Evolutionary conservation across 1,139 yeast species (phyloP).

Genomic region (Candida tropicalis): DNA sequence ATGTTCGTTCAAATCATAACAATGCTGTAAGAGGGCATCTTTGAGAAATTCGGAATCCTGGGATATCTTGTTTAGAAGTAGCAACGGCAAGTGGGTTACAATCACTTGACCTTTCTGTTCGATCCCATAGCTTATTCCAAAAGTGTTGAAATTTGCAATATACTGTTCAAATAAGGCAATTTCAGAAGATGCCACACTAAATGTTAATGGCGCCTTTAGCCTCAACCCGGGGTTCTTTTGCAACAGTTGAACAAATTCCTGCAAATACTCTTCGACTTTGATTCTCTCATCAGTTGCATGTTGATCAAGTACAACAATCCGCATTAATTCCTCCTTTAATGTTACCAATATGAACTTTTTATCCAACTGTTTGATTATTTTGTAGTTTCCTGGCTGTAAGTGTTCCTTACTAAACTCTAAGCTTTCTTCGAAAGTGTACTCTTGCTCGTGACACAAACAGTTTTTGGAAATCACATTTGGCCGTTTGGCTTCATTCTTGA

Average conservation of each 20-base stretch:
- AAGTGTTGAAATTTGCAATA: constrained; percentile 26
- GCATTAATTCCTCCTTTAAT: constrained; percentile 19
- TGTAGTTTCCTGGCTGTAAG: constrained; percentile 14
- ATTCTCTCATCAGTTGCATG: constrained; percentile 82
- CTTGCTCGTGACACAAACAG: constrained; percentile 6
- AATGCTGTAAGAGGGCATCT: constrained; percentile 41
- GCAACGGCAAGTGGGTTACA: constrained; percentile 43
- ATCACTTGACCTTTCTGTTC: constrained; percentile 9
- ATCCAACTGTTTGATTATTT: constrained; percentile 55
- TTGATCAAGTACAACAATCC: constrained; percentile 59
- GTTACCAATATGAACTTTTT: constrained; percentile 56
- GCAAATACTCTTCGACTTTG: constrained; percentile 50
- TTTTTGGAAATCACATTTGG: not conserved
- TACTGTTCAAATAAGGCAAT: constrained; percentile 29
- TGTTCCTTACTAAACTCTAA: constrained; percentile 13
- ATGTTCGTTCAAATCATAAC: constrained; percentile 39
- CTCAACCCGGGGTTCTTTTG: constrained; percentile 6
- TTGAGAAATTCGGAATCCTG: constrained; percentile 29
- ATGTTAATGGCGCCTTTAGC: constrained; percentile 16
- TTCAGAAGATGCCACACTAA: constrained; percentile 30
- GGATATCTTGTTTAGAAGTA: constrained; percentile 33
- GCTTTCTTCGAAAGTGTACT: constrained; percentile 4
- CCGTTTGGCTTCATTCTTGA: not conserved
- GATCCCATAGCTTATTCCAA: constrained; percentile 37
- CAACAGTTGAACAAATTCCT: constrained; percentile 27